Evolutionary conservation across 1,284 basidiomycete species (phyloP), one percentile per base, ranked within the genome.

Genomic region (Austroboletus rostrupii): DNA sequence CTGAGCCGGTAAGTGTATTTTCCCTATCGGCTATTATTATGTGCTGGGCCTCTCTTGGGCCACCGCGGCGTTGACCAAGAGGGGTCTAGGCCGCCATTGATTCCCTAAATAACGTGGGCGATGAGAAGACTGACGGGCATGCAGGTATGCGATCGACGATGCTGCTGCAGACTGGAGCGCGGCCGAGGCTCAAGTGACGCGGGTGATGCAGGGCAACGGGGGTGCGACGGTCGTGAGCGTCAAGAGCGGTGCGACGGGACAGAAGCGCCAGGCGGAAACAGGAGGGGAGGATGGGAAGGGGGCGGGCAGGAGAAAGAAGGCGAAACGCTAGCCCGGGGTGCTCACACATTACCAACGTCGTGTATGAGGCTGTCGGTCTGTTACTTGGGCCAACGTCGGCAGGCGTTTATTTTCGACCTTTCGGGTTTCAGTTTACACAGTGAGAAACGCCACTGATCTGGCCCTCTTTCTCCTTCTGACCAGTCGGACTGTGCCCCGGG

Each of bases 91-190:
- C 36, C 19, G 5, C 9, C 3, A 16, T 20, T 12, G 39, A 49
- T 45, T 14, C 17, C n/a, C 4, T 9, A 11, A 31, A 20, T 43
- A 16, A 43, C 4, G 32, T 26, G 41, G 39, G 32, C 49, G 48
- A 16, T 19, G 14, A 38, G 11, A 11, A 21, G 36, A 50, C 36
- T 19, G 3, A 26, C 23, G 23, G 23, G 9, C 23, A 26, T 26
- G 6, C 23, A 93, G 90, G 68, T 94, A 81, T 67, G 87, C 90
- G 17, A 91, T 96, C 55, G 78, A 87, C 58, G 80, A 85, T 57
- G 67, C 74, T 0, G 72, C 77, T 23, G 75, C 79, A 43, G 90
- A 94, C 65, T 94, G 91, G 84, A 74, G 75, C 35, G 66, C 70
- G 20, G 91, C 88, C 2, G 85, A 92, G 62, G 74, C 78, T 20